A percentile compares a stretch with the other conserved stretches of the same genome.
Conservation (phyloP, 345 rosid genomes). For the Noccaea bulbosa region DNA sequence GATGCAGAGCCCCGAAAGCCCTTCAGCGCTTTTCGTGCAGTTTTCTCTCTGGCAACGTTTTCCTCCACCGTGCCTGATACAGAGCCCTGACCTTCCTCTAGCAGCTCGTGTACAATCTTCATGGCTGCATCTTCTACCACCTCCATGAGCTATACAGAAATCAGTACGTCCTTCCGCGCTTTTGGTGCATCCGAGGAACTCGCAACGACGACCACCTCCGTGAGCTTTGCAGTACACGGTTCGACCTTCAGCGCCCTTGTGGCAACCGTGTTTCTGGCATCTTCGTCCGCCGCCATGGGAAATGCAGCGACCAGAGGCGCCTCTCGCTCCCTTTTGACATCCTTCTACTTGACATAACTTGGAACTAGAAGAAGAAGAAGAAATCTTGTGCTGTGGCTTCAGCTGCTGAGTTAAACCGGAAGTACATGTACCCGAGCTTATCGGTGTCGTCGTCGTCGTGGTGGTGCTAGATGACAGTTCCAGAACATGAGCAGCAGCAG, state of each 20-base stretch:
- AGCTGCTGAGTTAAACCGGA: conserved; percentile 73
- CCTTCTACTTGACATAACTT: conserved; percentile 91
- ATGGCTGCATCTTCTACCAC: conserved; percentile 87
- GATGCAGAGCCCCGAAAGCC: conserved; percentile 93
- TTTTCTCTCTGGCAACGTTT: conserved; percentile 90
- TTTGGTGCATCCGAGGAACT: conserved; percentile 93
- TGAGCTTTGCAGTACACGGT: conserved; percentile 98
- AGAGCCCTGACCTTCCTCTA: conserved; percentile 92
- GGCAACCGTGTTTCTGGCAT: conserved; percentile 88
- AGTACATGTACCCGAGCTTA: conserved; percentile 83
- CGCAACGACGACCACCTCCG: conserved; percentile 98
- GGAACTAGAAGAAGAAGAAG: conserved; percentile 55
- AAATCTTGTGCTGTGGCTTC: conserved; percentile 58
- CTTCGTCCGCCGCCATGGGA: conserved; percentile 99
- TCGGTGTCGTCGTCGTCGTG: conserved; percentile 47
- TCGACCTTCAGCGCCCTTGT: conserved; percentile 97
- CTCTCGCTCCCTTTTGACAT: conserved; percentile 98
- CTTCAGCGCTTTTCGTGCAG: conserved; percentile 95
- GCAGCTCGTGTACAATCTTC: conserved; percentile 92
- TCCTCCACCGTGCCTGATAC: conserved; percentile 98
- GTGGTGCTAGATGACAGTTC: conserved; percentile 66
- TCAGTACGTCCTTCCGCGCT: conserved; percentile 99
- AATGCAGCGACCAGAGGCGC: conserved; percentile 95
- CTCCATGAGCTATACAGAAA: conserved; percentile 95
- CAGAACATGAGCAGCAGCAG: conserved; percentile 46